These are phyloP conservation scores for Candida insectalens DNA, from an alignment of 805 yeast species.

Conservation along the genomic window DNA sequence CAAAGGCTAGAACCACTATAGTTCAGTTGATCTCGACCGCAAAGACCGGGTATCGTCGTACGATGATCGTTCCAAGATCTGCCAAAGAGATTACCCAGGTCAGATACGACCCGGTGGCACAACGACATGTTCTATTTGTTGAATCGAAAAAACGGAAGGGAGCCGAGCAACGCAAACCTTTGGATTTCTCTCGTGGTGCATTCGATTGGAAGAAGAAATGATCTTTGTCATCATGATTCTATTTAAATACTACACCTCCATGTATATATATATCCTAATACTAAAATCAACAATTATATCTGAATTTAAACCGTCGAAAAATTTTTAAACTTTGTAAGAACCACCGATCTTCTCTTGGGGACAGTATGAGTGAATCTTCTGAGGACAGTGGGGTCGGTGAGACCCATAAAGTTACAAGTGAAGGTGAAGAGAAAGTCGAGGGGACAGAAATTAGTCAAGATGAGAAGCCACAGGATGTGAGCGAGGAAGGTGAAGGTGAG, in stretches of 20 bases:
- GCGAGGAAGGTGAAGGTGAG: conserved; percentile 23
- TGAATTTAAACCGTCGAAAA: too few relatives aligned
- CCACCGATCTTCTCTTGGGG: too few relatives aligned
- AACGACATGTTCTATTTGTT: conserved; percentile 83
- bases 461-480: conserved; percentile 15
- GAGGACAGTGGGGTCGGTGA: too few relatives aligned
- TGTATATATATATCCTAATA: too few relatives aligned
- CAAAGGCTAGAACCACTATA: conserved; percentile 71
- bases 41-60: conserved; percentile 78
- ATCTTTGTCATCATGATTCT: too few relatives aligned
- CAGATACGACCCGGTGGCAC: conserved; percentile 79
- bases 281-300: too few relatives aligned
- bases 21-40: conserved; percentile 85
- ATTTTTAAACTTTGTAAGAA: too few relatives aligned
- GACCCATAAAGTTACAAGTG: conserved; percentile 1
- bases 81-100: conserved; percentile 73
- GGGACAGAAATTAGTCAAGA: too few relatives aligned
- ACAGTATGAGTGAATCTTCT: too few relatives aligned
- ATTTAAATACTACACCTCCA: too few relatives aligned
- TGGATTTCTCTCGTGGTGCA: conserved; percentile 38
- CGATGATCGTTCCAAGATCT: conserved; percentile 72
- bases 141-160: conserved; percentile 80
- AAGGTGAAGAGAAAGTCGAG: conserved; percentile 11
- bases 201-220: conserved; percentile 26
- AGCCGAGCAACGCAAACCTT: conserved; percentile 36